Evolutionary conservation across 768 basidiomycete genomes (phyloP), one percentile per base, ranked within the genome.

Genomic region (Boletus sp.): DNA sequence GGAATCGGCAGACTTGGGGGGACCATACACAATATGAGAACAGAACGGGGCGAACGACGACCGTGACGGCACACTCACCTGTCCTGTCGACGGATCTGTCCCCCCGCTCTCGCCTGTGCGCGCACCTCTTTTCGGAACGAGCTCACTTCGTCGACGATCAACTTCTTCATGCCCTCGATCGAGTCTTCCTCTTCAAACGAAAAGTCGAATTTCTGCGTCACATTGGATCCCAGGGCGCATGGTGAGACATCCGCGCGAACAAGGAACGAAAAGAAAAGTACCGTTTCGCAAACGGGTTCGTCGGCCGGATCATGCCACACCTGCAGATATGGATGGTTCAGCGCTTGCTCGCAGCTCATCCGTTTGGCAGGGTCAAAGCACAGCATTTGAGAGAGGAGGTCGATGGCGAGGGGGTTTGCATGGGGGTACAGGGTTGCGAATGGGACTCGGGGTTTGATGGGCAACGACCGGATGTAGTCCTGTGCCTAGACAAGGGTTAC

Each of bases 281-380:
- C 93, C 46, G 80, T 71, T 35, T 90, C 84, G 70, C 93, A 97
- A 35, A 82, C 62, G 0, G 95, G 95, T 70, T 97, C 95, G 68
- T 98, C 95, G 10, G 90, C 84, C 19, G 94, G 94, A 70, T 98
- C 97, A 67, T 98, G 95, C 97, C 97, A 99, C 11, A 98, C 97
- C 56, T 89, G 83, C 56, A 92, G 75, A 74, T 98, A 99, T 2
- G 95, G 93, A 68, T 99, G 97, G 50, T 88, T 87, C 47, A 99
- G 77, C 2, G 97, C 97, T 67, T 98, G 86, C 65, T 97, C 93
- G 70, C 96, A 98, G 55, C 90, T 92, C 70, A 98, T 95, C 51
- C 96, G 87, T 74, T 93, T 93, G 17, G 93, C 88, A 37, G 97
- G 97, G 68, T 99, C 97, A 68, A 98, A 99, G 71, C 90, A 88